Evolutionary conservation across 768 basidiomycete species (phyloP).

Genomic region (Serendipita indica): DNA sequence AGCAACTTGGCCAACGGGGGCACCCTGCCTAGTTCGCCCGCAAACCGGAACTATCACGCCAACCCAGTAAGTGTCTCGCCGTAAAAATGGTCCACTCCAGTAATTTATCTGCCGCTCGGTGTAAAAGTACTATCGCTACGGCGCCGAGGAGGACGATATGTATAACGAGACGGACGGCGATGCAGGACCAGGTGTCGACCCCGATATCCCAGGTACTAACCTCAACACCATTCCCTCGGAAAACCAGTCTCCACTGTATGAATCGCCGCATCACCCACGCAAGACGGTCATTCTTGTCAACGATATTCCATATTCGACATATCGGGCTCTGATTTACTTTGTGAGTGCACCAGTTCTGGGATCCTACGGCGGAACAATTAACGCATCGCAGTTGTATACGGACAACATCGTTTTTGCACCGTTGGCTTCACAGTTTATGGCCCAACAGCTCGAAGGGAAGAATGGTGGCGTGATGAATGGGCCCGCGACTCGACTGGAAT

Average conservation of each 20-base stretch:
- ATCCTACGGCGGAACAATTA: background rate
- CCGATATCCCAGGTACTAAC: background rate
- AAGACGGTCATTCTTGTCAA: constrained; percentile 5
- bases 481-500: constrained; percentile 1
- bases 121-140: constrained; percentile 6
- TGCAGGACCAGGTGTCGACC: constrained; percentile 1
- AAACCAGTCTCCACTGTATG: background rate
- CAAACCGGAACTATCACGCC: background rate
- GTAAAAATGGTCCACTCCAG: background rate
- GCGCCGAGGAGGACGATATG: constrained; percentile 1
- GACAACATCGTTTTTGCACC: constrained; percentile 7
- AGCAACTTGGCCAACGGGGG: background rate
- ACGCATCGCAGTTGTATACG: constrained; percentile 1
- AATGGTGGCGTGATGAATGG: background rate
- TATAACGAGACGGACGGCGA: background rate
- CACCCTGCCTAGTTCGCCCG: background rate
- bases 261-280: background rate
- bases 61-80: background rate
- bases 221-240: constrained; percentile 4
- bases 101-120: background rate
- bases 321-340: background rate
- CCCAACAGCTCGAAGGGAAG: background rate
- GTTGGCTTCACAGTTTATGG: constrained; percentile 5
- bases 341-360: background rate
- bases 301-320: constrained; percentile 7